Conservation (phyloP, 495 filamentous ascomycete genomes). For the Aspergillus nanangensis region DNA sequence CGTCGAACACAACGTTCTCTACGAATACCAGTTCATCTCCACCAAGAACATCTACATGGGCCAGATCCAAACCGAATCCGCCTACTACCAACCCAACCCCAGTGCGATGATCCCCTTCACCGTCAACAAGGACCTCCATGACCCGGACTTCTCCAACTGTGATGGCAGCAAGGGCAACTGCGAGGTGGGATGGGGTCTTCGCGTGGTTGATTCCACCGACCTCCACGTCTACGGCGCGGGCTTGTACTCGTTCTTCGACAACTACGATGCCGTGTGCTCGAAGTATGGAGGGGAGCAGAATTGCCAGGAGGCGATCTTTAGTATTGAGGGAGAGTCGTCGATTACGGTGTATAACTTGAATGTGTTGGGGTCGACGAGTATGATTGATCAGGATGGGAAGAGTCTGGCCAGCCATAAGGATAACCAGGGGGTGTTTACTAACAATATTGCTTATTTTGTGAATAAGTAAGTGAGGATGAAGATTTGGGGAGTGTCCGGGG, state of each 20-base stretch:
- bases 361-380: constrained; percentile 43
- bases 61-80: constrained; percentile 81
- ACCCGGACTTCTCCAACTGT: constrained; percentile 52
- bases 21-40: constrained; percentile 74
- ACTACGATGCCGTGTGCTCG: constrained; percentile 31
- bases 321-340: constrained; percentile 37
- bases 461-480: neutral
- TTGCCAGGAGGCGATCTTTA: constrained; percentile 62
- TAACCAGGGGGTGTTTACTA: neutral
- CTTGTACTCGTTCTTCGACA: constrained; percentile 72
- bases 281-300: constrained; percentile 7
- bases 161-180: constrained; percentile 54
- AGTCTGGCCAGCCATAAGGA: constrained; percentile 1
- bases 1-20: constrained; percentile 72
- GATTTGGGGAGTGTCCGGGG: too few relatives aligned
- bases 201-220: constrained; percentile 53
- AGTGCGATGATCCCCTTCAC: constrained; percentile 52
- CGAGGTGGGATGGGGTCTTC: constrained; percentile 50
- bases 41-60: constrained; percentile 69
- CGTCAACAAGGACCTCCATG: constrained; percentile 39
- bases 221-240: constrained; percentile 68
- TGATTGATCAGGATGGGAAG: constrained; percentile 44
- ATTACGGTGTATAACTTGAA: constrained; percentile 45
- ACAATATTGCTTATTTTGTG: constrained; percentile 1
- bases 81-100: constrained; percentile 65